Evolutionary conservation across 129 eudicot genomes (phyloP), one percentile per base, ranked within the genome.

Genomic region (Chrysanthemum makinoi): DNA sequence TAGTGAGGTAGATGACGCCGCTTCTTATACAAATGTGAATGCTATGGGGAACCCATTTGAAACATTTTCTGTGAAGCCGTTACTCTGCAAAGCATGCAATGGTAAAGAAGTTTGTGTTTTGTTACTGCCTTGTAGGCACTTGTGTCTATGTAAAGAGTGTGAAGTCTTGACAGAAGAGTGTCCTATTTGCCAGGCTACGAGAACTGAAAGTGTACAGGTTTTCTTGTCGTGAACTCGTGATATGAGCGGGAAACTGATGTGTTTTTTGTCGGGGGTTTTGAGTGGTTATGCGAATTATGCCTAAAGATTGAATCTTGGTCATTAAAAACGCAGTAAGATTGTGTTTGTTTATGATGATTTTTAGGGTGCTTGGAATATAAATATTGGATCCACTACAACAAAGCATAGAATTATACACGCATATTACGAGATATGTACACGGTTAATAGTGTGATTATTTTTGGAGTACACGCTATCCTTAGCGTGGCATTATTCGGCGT

Each of bases 121-220:
- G 80, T 39, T 89, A 16, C 43, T 86, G 67, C 96, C 96, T 7
- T 89, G 96, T 74, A 64, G 96, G 80, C 96, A 89, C 68, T 47
- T 89, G 81, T 89, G 96, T 68, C 66, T 89, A 44, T 89, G 96
- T 80, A 81, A 69, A 68, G 87, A 86, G 22, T 89, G 96, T 62
- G 87, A 83, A 35, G 83, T 63, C 51, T 61, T 85, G 18, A 71
- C 70, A 0, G 72, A 82, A n/a, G 65, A 62, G 33, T 89, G 96
- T 77, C 96, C 96, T 19, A 66, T 89, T 35, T 89, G 96, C 68
- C 86, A 73, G 76, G 82, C 53, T 16, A 70, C 77, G 77, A 89
- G 81, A 73, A 77, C 79, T 22, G 82, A 87, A 70, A 82, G 86
- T 77, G 66, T 89, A 49, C 86, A 86, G 72, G 96, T 89, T 30